Evolutionary conservation across 2,329 filamentous ascomycete genomes (phyloP).

Genomic region (Davidsoniella neocaledoniae): DNA sequence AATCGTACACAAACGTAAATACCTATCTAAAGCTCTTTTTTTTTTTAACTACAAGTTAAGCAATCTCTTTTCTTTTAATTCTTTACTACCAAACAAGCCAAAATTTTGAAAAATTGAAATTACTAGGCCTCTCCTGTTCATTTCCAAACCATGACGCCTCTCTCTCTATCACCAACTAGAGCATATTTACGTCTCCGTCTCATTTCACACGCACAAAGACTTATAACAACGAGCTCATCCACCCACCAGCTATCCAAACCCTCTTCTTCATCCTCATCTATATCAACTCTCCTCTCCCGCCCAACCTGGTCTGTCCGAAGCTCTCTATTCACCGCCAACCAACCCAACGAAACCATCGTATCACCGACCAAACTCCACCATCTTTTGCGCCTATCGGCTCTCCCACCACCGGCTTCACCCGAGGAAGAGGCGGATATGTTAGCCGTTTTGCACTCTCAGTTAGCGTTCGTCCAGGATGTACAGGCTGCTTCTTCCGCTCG

Average conservation of each 20-base stretch:
- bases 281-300: conserved; percentile 38
- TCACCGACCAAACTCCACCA: conserved; percentile 34
- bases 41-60: too few species aligned
- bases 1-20: too few species aligned
- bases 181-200: conserved; percentile 18
- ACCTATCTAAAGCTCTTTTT: too few species aligned
- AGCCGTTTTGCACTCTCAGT: conserved; percentile 57
- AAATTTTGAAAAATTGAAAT: too few species aligned
- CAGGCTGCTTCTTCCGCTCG: conserved; percentile 51
- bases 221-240: neutral
- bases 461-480: conserved; percentile 79
- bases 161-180: neutral
- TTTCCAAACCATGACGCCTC: neutral
- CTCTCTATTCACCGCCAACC: conserved; percentile 27
- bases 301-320: conserved; percentile 55
- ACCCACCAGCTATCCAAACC: neutral
- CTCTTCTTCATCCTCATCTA: conserved; percentile 11
- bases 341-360: conserved; percentile 37
- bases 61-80: neutral
- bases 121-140: neutral
- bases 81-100: too few species aligned
- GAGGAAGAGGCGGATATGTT: conserved; percentile 57
- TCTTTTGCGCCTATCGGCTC: conserved; percentile 73
- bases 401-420: conserved; percentile 49
- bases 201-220: conserved; percentile 2